Conservation (phyloP, 1,139 yeast genomes). For the Taphrina betulina region DNA sequence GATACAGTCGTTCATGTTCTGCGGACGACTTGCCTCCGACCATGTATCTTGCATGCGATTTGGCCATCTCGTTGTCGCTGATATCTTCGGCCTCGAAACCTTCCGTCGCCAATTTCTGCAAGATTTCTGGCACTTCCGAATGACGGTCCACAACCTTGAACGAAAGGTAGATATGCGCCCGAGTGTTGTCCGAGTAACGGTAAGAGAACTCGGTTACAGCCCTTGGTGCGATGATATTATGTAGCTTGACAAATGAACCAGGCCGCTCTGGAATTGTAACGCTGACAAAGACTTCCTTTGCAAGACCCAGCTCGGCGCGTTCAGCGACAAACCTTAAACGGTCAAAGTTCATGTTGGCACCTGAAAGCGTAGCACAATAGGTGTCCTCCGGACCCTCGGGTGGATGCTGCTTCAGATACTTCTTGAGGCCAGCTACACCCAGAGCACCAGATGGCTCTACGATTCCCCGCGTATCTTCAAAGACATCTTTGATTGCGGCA, state of each 20-base stretch:
- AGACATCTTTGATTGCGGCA: constrained; percentile 95
- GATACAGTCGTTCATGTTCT: constrained; percentile 69
- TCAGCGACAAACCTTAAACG: constrained; percentile 95
- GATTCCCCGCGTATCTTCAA: constrained; percentile 90
- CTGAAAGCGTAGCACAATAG: constrained; percentile 83
- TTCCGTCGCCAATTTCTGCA: constrained; percentile 37
- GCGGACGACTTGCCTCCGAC: constrained; percentile 82
- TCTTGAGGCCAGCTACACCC: constrained; percentile 90
- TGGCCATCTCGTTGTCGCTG: constrained; percentile 89
- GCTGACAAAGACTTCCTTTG: constrained; percentile 87
- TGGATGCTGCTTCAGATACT: constrained; percentile 65
- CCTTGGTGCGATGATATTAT: constrained; percentile 76
- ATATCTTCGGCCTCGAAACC: constrained; percentile 59
- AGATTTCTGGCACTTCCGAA: constrained; percentile 49
- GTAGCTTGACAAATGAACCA: constrained; percentile 80
- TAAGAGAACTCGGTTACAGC: constrained; percentile 91
- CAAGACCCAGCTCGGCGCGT: constrained; percentile 96
- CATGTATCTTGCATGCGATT: constrained; percentile 90
- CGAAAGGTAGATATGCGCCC: constrained; percentile 82
- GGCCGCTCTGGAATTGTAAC: constrained; percentile 89
- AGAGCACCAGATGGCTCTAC: constrained; percentile 98
- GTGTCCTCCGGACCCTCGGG: constrained; percentile 52
- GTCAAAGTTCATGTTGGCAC: constrained; percentile 98
- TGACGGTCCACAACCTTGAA: constrained; percentile 76
- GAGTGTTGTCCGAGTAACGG: constrained; percentile 55